Percentiles rank a stretch among this genome's conserved stretches.
phyloP scores from a whole-genome alignment of 352 stramenopile genomes.

The Phytophthora cryptogea region DNA sequence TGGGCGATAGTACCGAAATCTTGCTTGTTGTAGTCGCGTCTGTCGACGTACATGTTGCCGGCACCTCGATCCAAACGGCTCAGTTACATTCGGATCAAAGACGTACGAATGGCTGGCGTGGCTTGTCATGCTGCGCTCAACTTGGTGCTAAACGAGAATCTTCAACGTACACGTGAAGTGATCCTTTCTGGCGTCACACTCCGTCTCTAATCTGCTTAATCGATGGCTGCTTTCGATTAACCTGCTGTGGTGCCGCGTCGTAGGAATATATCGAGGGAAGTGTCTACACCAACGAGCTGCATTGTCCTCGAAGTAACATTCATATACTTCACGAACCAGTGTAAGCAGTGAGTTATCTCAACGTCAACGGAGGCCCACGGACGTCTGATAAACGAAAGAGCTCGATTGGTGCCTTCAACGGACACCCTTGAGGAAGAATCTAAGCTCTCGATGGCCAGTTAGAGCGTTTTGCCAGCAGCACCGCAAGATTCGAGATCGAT shows the following conservation, averaged over 20 bases:
- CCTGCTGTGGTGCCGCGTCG: neutral
- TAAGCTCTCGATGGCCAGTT: neutral
- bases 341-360: neutral
- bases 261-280: too few relatives aligned
- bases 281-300: neutral
- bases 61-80: neutral
- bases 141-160: neutral
- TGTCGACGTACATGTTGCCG: neutral
- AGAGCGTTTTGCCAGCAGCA: slow-evolving; percentile 1
- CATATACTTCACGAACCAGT: too few relatives aligned
- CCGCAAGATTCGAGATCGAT: slow-evolving; percentile 1
- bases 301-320: neutral
- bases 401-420: neutral
- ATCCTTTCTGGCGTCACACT: too few relatives aligned
- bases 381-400: neutral
- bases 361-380: too few relatives aligned
- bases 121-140: neutral
- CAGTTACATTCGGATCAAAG: neutral
- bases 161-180: neutral
- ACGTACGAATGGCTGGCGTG: neutral
- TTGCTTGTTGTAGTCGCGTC: neutral
- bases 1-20: too few relatives aligned
- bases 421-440: neutral
- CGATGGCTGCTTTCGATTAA: neutral
- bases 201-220: neutral